Evolutionary conservation across 2,329 filamentous ascomycete species (phyloP).

Genomic region (Grosmannia serpens): DNA sequence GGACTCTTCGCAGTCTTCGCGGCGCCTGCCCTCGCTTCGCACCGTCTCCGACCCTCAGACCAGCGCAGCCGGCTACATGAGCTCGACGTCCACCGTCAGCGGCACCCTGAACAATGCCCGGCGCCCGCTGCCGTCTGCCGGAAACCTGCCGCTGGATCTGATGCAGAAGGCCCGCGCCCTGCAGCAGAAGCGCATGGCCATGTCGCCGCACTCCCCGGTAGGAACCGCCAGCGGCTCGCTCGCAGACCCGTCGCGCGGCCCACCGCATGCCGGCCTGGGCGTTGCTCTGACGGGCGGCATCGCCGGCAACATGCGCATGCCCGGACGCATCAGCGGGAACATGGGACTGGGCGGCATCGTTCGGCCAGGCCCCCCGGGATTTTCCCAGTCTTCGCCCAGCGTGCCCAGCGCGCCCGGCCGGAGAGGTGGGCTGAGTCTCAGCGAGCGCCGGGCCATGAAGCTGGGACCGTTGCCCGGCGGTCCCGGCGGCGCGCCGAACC

Average conservation of each 20-base stretch:
- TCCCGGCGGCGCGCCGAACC: constrained; percentile 23
- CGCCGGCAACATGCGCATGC: constrained; percentile 28
- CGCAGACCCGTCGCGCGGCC: constrained; percentile 15
- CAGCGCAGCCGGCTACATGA: constrained; percentile 44
- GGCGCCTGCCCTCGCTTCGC: constrained; percentile 41
- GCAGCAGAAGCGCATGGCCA: constrained; percentile 23
- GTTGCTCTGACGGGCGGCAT: constrained; percentile 26
- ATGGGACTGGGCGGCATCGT: constrained; percentile 9
- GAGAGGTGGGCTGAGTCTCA: constrained; percentile 43
- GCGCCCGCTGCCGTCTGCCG: constrained; percentile 33
- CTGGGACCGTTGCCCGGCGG: constrained; percentile 30
- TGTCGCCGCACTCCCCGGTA: constrained; percentile 17
- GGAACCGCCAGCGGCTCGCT: constrained; percentile 19
- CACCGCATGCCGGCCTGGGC: not conserved
- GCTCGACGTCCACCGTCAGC: constrained; percentile 70
- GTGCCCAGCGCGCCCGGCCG: constrained; percentile 23
- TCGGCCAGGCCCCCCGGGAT: constrained; percentile 35
- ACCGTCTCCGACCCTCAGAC: constrained; percentile 47
- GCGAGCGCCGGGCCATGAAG: constrained; percentile 55
- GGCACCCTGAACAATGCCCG: constrained; percentile 61
- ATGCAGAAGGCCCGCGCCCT: constrained; percentile 27
- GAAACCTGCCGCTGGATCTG: constrained; percentile 26
- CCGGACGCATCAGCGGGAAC: constrained; percentile 23
- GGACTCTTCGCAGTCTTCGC: not conserved
- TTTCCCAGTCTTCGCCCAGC: constrained; percentile 41